Evolutionary conservation across 371 early-diverging fungal species (phyloP), one percentile per base, ranked within the genome.

Genomic region (Nematocida parisii): DNA sequence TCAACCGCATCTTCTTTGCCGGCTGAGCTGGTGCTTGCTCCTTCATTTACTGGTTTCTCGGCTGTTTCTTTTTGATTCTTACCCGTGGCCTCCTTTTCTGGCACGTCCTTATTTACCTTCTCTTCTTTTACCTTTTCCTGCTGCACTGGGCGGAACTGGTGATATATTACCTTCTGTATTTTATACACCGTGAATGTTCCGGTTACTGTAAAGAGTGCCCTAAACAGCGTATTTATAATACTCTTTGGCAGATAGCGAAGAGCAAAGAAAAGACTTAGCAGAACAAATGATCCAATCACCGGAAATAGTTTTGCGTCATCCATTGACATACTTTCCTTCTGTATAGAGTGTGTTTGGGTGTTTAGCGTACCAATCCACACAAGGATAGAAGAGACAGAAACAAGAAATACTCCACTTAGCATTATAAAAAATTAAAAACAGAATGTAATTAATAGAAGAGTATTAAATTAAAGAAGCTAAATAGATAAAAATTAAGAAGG

Each of bases 351-450:
- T 18, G 9, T 5, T 39, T 4, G 5, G n/a, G 52, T 24, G 46
- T 52, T 9, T 20, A 18, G 7, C 7, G 74, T 74, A 20, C 74
- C 74, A 18, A 56, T 18, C 55, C 45, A 66, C 11, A 74, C 22
- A 44, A 74, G 74, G 5, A 50, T 39, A 46, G 74, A 74, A 27
- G 74, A 74, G 50, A 74, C 74, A n/a, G 74, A 64, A 61, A 74
- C 54, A 64, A 74, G 74, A 74, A 74, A 74, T 5, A 74, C 47
- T 54, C 74, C 74, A 55, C 74, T 74, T n/a, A 66, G 66, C 74
- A 74, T 74, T 33, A 50, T 50, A 39, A 64, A 74, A 66, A 74
- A 74, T 64, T 64, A 64, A 64, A 64, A 64, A 64, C 44, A 64
- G 18, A 64, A 64, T 15, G 45, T 27, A 74, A 66, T 54, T 45